These are phyloP conservation scores for Spatholobus suberectus DNA, from an alignment of 306 rosid species.

Conservation along the genomic window DNA sequence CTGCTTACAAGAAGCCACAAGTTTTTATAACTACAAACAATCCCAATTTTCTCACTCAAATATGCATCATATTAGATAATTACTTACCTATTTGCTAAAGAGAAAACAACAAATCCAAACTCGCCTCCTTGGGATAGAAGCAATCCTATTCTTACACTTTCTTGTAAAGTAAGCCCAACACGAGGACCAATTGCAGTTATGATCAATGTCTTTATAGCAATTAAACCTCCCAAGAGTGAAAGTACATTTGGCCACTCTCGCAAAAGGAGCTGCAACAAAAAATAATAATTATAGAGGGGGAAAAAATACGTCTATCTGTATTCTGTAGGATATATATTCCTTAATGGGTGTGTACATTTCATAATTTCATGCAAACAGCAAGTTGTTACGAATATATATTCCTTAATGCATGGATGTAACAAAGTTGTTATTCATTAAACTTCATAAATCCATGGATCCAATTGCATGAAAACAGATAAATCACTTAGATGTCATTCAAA, in stretches of 20 bases:
- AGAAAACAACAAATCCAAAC: slow-evolving; percentile 93
- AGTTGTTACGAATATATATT: neutral
- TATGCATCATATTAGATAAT: slow-evolving; percentile 21
- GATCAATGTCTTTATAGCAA: slow-evolving; percentile 89
- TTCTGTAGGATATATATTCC: too few species aligned
- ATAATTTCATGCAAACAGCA: slow-evolving; percentile 24
- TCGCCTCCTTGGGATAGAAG: slow-evolving; percentile 99
- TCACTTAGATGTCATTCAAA: neutral
- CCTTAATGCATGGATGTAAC: slow-evolving; percentile 7
- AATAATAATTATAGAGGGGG: slow-evolving; percentile 9
- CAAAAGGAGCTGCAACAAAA: slow-evolving; percentile 76
- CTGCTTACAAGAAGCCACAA: slow-evolving; percentile 59
- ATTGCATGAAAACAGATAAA: slow-evolving; percentile 23
- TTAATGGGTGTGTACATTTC: too few species aligned
- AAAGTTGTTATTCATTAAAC: neutral
- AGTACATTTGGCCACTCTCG: slow-evolving; percentile 99
- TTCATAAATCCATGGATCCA: slow-evolving; percentile 10
- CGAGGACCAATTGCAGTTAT: slow-evolving; percentile 98
- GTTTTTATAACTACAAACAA: slow-evolving; percentile 36
- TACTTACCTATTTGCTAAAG: slow-evolving; percentile 88
- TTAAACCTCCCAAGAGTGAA: slow-evolving; percentile 90
- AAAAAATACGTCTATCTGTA: slow-evolving; percentile 13
- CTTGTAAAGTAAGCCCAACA: slow-evolving; percentile 90
- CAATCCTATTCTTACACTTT: slow-evolving; percentile 97
- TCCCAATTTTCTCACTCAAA: slow-evolving; percentile 26